phyloP scores from a whole-genome alignment of 1,284 basidiomycete genomes.

The Tylopilus sp. region DNA sequence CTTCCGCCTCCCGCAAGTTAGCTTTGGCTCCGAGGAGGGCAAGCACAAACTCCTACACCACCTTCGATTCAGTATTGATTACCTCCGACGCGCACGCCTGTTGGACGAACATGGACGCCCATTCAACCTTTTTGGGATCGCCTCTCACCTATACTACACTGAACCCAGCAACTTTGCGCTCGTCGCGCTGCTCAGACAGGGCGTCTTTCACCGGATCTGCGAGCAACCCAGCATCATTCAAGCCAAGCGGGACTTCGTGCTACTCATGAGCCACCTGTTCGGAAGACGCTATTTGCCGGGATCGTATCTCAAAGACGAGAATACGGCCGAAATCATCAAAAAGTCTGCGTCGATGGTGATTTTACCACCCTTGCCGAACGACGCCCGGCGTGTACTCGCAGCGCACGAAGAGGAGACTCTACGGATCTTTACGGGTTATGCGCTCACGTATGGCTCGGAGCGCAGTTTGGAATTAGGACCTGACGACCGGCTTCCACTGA shows the following conservation, averaged over 20 bases:
- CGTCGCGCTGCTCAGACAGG: slow-evolving; percentile 52
- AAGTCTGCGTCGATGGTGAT: slow-evolving; percentile 55
- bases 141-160: slow-evolving; percentile 58
- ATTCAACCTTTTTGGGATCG: slow-evolving; percentile 55
- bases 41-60: slow-evolving; percentile 58
- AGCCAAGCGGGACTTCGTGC: slow-evolving; percentile 50
- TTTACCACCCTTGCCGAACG: slow-evolving; percentile 46
- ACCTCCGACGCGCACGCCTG: slow-evolving; percentile 54
- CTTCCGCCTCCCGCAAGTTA: slow-evolving; percentile 53
- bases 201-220: slow-evolving; percentile 57
- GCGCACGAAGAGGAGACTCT: slow-evolving; percentile 51
- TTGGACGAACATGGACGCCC: slow-evolving; percentile 52
- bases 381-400: slow-evolving; percentile 40
- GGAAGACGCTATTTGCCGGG: slow-evolving; percentile 50
- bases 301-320: slow-evolving; percentile 38
- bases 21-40: slow-evolving; percentile 51
- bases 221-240: slow-evolving; percentile 34
- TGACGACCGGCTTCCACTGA: slow-evolving; percentile 48
- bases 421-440: slow-evolving; percentile 52
- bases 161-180: slow-evolving; percentile 70
- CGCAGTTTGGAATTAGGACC: slow-evolving; percentile 36
- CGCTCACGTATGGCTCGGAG: slow-evolving; percentile 44
- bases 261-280: slow-evolving; percentile 58
- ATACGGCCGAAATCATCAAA: slow-evolving; percentile 36
- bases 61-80: slow-evolving; percentile 68